Evolutionary conservation across 1,284 basidiomycete genomes (phyloP), one percentile per base, ranked within the genome.

Genomic region (Dichomitus squalens): DNA sequence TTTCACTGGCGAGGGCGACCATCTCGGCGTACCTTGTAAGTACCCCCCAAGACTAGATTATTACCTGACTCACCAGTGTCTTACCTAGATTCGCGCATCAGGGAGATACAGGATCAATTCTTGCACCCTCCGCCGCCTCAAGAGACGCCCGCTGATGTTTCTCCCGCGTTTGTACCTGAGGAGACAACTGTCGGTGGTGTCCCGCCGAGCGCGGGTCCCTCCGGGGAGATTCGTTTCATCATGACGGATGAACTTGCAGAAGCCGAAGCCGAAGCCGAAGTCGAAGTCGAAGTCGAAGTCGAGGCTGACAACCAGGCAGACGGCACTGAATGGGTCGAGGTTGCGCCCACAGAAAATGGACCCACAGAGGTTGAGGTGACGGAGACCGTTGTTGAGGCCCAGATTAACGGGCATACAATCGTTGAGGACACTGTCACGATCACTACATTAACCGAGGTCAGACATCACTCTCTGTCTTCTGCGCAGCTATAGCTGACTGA

Each of bases 161-260:
- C 46, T 8, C 58, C 50, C 4, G 58, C 46, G 1, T 54, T 60
- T 4, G 58, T 68, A 16, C 64, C 68, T 7, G 64, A 70, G 38
- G 70, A 66, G 39, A 58, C 62, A 18, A 69, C 62, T 12, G 70
- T 77, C 12, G 65, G 66, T 20, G 79, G 73, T 35, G 56, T 79
- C 27, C 74, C 78, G 36, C 69, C 72, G 36, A 65, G 72, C 51
- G 57, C 75, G 31, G 70, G 74, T 33, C 68, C 72, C 18, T 76
- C 85, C 0, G 78, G 78, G 52, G 81, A 82, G 71, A 86, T 91
- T 77, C 83, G 82, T 64, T 92, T 92, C 71, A 87, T 92, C 75
- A 84, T 89, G 71, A 87, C 80, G 53, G 91, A 89, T 67, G 90
- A 92, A 64, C 76, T 92, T 29, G 90, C 69, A 48, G 72, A 63